These are phyloP conservation scores for Vanrija pseudolonga DNA, from an alignment of 1,284 basidiomycete species.

Conservation along the genomic window DNA sequence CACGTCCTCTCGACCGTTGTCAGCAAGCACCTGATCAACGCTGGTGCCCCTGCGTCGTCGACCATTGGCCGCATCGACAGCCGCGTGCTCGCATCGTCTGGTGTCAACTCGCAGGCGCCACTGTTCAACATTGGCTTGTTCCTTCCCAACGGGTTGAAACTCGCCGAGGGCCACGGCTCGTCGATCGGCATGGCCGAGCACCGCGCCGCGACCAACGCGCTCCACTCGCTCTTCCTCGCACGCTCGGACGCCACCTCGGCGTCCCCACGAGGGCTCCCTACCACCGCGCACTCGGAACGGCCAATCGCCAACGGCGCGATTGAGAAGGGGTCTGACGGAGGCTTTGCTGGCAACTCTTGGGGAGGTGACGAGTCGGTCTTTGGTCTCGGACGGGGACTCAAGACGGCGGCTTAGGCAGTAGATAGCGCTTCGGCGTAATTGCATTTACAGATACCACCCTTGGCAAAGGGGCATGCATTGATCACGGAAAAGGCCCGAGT, in stretches of 20 bases:
- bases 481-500: neutral
- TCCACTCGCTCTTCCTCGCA: slow-evolving; percentile 42
- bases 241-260: slow-evolving; percentile 12
- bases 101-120: slow-evolving; percentile 80
- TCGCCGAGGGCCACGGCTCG: slow-evolving; percentile 93
- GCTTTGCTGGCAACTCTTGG: neutral
- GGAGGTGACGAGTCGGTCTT: slow-evolving; percentile 10
- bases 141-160: slow-evolving; percentile 72
- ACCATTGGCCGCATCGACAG: slow-evolving; percentile 48
- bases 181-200: slow-evolving; percentile 94
- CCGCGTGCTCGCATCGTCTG: slow-evolving; percentile 86
- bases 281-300: slow-evolving; percentile 4
- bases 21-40: slow-evolving; percentile 57
- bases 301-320: slow-evolving; percentile 2
- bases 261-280: slow-evolving; percentile 8
- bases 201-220: slow-evolving; percentile 58
- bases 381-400: slow-evolving; percentile 3
- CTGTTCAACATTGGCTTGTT: slow-evolving; percentile 91
- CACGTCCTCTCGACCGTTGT: slow-evolving; percentile 73
- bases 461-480: neutral
- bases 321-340: slow-evolving; percentile 2
- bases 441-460: slow-evolving; percentile 4
- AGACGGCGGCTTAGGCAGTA: slow-evolving; percentile 6
- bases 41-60: slow-evolving; percentile 57
- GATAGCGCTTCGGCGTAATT: no score